Base-by-base conservation (phyloP, 2,329 filamentous ascomycete species). In the Pseudocercospora ulei region DNA sequence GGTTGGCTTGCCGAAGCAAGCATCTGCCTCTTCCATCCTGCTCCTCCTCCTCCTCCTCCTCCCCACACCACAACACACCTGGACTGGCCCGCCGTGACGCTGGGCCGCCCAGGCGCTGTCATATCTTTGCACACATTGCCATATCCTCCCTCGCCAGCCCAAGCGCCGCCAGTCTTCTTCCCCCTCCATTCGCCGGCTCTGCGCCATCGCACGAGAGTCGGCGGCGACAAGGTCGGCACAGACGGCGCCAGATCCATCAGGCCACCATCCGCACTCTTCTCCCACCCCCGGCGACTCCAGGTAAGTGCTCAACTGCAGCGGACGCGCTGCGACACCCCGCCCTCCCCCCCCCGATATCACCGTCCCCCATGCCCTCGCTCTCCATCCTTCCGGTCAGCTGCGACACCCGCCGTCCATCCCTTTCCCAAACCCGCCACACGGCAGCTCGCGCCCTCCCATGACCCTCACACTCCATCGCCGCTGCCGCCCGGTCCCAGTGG, bases 141-240 rank as follows among this genome's bases (percentile, higher is more conserved):
- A 16, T 35, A 19, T 12, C 20, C 33, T 24, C 14, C 19, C 17
- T 12, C 14, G 34, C 24, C 13, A 19, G 30, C 30, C 23, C 17
- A n/a, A n/a, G n/a, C n/a, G n/a, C 28, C 29, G n/a, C n/a, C n/a
- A n/a, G n/a, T n/a, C n/a, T n/a, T n/a, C 36, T 16, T 17, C 18
- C 30, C 7, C 13, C 19, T n/a, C 22, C 37, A 11, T 26, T 12
- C 26, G 33, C 26, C 19, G 22, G 18, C 25, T 19, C 14, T 2
- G 30, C 30, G 30, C 18, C 30, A 33, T 14, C 30, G 30, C 30
- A 20, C 18, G 17, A 36, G n/a, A 26, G n/a, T 45, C 48, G 52
- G 43, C 55, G 50, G 50, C 47, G 49, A 55, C 54, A 49, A 52
- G 35, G 29, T 36, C 38, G 37, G 37, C 35, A 24, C 23, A 23